These are phyloP conservation scores for Aphelidium insulamus DNA, from an alignment of 371 early-diverging fungal genomes.

Conservation along the genomic window DNA sequence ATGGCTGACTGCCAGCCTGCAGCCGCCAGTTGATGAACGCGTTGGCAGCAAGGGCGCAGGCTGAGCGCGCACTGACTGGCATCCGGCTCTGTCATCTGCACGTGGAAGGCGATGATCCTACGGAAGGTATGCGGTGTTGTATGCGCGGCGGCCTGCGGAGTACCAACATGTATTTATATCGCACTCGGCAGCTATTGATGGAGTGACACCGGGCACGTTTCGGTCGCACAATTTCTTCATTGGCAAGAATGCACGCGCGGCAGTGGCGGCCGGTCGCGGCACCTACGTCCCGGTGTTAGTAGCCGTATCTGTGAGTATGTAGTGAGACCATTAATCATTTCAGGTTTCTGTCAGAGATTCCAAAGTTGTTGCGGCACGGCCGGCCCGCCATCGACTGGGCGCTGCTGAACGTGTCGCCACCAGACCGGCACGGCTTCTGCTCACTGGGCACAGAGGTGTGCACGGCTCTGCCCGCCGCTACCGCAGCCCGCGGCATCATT, in stretches of 20 bases:
- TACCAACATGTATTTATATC: background rate
- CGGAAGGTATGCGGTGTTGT: background rate
- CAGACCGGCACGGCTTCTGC: conserved; percentile 21
- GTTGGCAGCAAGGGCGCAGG: conserved; percentile 8
- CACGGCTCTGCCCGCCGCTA: conserved; percentile 12
- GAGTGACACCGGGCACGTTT: conserved; percentile 4
- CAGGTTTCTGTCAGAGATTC: conserved; percentile 16
- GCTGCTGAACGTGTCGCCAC: conserved; percentile 18
- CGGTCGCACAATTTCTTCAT: conserved; percentile 18
- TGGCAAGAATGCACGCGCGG: conserved; percentile 12
- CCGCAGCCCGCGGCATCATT: conserved; percentile 13
- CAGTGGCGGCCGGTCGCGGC: conserved; percentile 10
- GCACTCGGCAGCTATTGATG: too few relatives aligned
- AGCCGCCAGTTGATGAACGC: conserved; percentile 1
- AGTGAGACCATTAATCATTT: too few relatives aligned
- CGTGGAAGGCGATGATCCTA: conserved; percentile 4
- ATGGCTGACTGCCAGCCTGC: too few relatives aligned
- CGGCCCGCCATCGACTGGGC: conserved; percentile 13
- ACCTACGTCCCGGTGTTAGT: conserved; percentile 14
- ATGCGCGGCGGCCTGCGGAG: background rate
- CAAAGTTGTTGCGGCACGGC: conserved; percentile 11
- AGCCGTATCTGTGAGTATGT: too few relatives aligned
- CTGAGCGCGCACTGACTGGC: conserved; percentile 6
- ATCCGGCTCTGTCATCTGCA: conserved; percentile 18
- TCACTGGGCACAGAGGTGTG: conserved; percentile 12